A percentile compares a stretch with the other conserved stretches of the same genome.
phyloP scores from a whole-genome alignment of 2,329 filamentous ascomycete genomes.

The Didymella keratinophila region DNA sequence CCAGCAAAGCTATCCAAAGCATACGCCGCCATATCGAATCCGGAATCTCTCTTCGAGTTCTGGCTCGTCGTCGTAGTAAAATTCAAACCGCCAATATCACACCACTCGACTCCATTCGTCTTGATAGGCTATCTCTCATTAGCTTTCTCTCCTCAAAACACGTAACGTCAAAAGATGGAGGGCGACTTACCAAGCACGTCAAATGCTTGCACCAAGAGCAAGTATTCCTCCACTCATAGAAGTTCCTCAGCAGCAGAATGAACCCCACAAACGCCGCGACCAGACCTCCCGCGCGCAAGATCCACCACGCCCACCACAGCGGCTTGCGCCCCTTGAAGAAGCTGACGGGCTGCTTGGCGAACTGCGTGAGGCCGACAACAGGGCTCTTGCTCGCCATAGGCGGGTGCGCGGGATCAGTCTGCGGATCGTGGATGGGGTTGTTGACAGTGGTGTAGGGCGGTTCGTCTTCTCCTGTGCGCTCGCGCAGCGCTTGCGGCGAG shows the following conservation, averaged over 20 bases:
- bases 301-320: slow-evolving; percentile 98
- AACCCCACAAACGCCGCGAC: slow-evolving; percentile 85
- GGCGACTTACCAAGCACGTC: slow-evolving; percentile 80
- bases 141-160: slow-evolving; percentile 51
- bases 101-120: slow-evolving; percentile 46
- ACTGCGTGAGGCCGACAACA: slow-evolving; percentile 46
- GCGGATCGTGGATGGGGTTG: slow-evolving; percentile 30
- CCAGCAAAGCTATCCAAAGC: slow-evolving; percentile 13
- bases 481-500: slow-evolving; percentile 81
- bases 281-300: slow-evolving; percentile 79
- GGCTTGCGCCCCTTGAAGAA: slow-evolving; percentile 95
- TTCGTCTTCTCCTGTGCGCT: slow-evolving; percentile 73
- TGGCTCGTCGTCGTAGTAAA: slow-evolving; percentile 26
- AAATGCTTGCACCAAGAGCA: slow-evolving; percentile 96
- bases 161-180: too few relatives aligned
- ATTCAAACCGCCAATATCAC: slow-evolving; percentile 44
- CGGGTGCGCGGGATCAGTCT: slow-evolving; percentile 15
- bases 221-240: slow-evolving; percentile 78
- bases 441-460: slow-evolving; percentile 74
- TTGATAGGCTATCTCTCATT: slow-evolving; percentile 29
- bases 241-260: slow-evolving; percentile 86
- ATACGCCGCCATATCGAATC: slow-evolving; percentile 11
- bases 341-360: slow-evolving; percentile 62
- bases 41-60: slow-evolving; percentile 5
- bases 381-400: slow-evolving; percentile 22